Evolutionary conservation across 202 grass and related monocot genomes (phyloP).

Genomic region (Carex arenaria): DNA sequence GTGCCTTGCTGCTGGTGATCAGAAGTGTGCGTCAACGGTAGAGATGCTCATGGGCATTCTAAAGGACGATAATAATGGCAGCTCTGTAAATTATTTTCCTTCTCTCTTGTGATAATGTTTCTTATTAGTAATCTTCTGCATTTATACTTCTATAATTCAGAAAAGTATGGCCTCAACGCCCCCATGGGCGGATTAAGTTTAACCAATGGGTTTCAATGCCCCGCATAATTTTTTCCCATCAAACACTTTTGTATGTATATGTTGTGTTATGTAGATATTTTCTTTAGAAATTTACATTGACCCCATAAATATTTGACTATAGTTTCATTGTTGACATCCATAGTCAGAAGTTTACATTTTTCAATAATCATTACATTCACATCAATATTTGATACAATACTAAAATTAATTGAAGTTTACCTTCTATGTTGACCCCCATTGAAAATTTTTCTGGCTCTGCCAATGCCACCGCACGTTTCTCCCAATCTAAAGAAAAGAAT

Average conservation of each 20-base stretch:
- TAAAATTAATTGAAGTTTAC: too few species aligned
- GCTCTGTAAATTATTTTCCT: slow-evolving; percentile 13
- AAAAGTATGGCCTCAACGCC: background rate
- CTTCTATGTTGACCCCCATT: too few species aligned
- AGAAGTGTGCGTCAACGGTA: slow-evolving; percentile 92
- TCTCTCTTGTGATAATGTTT: background rate
- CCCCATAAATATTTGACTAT: too few species aligned
- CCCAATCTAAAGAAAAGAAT: background rate
- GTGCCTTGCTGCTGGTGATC: slow-evolving; percentile 90
- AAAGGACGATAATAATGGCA: slow-evolving; percentile 52
- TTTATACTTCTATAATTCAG: background rate
- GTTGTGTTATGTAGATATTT: too few species aligned
- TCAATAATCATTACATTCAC: too few species aligned
- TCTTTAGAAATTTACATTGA: too few species aligned
- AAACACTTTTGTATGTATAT: background rate
- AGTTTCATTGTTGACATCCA: too few species aligned
- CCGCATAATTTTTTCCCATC: background rate
- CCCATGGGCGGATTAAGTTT: too few species aligned
- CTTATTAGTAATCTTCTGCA: background rate
- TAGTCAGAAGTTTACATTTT: too few species aligned
- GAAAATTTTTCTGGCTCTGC: too few species aligned
- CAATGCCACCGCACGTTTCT: background rate
- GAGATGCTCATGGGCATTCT: slow-evolving; percentile 98
- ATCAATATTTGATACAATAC: too few species aligned
- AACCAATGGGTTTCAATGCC: too few species aligned